Evolutionary conservation across 306 rosid genomes (phyloP).

Genomic region (Cucumis sativus): DNA sequence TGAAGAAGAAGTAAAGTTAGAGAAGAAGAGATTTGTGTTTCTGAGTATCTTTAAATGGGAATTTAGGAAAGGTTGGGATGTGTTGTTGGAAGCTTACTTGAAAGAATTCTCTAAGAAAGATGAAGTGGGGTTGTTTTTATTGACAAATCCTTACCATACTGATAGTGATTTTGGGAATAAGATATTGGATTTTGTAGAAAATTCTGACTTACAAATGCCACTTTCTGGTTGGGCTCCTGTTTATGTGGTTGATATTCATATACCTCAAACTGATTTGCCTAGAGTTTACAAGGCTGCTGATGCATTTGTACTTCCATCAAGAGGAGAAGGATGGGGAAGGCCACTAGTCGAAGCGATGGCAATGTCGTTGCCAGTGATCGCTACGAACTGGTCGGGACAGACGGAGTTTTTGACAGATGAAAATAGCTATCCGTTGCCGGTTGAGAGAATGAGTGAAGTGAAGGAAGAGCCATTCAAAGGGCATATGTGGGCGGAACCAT

Average conservation of each 20-base stretch:
- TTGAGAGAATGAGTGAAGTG: constrained; percentile 59
- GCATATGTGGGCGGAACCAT: constrained; percentile 89
- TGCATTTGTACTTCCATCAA: constrained; percentile 69
- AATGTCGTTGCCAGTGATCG: constrained; percentile 67
- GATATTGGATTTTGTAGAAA: constrained; percentile 57
- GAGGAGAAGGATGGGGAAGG: constrained; percentile 96
- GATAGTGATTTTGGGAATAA: constrained; percentile 62
- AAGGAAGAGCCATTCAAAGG: constrained; percentile 69
- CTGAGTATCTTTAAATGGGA: constrained; percentile 83
- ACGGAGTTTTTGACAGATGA: constrained; percentile 59
- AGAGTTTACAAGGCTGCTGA: constrained; percentile 59
- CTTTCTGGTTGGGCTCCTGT: constrained; percentile 52
- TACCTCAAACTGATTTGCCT: constrained; percentile 55
- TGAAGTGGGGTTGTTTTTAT: constrained; percentile 39
- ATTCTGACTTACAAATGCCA: constrained; percentile 31
- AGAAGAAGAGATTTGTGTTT: constrained; percentile 30
- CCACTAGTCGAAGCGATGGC: constrained; percentile 88
- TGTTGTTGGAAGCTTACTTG: constrained; percentile 53
- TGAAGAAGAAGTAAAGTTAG: constrained; percentile 5
- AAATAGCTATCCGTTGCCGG: constrained; percentile 56
- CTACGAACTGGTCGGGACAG: constrained; percentile 85
- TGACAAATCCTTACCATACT: constrained; percentile 77
- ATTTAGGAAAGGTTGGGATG: constrained; percentile 88
- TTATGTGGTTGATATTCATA: constrained; percentile 53
- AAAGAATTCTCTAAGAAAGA: constrained; percentile 47